Evolutionary conservation across 2,329 filamentous ascomycete genomes (phyloP), one percentile per base, ranked within the genome.

Genomic region (Microcyclospora tardicrescens): DNA sequence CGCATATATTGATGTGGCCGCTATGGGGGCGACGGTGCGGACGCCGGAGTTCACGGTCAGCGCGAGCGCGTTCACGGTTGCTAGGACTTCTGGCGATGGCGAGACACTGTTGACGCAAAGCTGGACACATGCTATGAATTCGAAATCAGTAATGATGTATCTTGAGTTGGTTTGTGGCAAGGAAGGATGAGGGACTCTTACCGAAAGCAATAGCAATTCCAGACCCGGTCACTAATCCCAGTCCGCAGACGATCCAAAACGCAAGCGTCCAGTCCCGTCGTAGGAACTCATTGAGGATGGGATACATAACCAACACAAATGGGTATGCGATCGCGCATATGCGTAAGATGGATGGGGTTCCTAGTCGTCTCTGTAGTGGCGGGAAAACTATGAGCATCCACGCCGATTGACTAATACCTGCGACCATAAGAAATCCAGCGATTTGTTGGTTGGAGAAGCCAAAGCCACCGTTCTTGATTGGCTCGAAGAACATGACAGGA

Each of bases 361-460:
- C 81, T 15, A 77, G 56, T 14, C 72, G 72, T 28, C 60, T 64
- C 52, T 89, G 82, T 1, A 89, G 57, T 0, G 67, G 62, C 1
- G 83, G 81, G 53, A 89, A 87, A 27, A 71, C 64, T 11, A 84
- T 45, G 0, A 89, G 65, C 2, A 85, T 71, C 81, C 82, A 89
- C 6, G 73, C 41, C 1, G 80, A 75, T 57, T 89, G 84, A 3
- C 73, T 68, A 12, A 72, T 61, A 10, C 84, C 84, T 15, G 69
- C 72, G 1, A 78, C 41, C 1, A 68, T 74, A 62, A 89, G 72
- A 60, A 79, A 73, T 2, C 76, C 49, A 1, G 79, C 78, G 44
- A 86, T 89, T 37, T 74, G 68, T 3, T 71, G 54, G 0, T 79
- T 64, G 0, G 66, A 60, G 56, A 86, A 79, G 2, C 68, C 72